Evolutionary conservation across 2,329 filamentous ascomycete species (phyloP).

Genomic region (Metarhizium album): DNA sequence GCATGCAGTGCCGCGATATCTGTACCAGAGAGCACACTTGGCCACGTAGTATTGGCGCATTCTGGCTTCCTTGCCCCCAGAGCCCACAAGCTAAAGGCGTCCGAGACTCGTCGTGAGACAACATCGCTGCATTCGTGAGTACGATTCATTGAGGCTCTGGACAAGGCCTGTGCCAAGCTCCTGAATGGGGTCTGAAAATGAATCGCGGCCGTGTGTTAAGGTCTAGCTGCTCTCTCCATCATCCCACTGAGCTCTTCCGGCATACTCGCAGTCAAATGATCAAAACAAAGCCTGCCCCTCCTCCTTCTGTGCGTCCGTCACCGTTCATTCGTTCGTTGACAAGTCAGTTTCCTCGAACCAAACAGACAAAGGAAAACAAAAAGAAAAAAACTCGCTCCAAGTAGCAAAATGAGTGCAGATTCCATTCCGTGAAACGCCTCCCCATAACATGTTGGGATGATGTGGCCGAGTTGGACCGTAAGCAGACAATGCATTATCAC

Average conservation of each 20-base stretch:
- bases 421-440: conserved; percentile 16
- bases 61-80: background rate
- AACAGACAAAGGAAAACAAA: background rate
- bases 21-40: background rate
- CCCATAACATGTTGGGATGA: conserved; percentile 1
- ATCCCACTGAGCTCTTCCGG: background rate
- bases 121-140: background rate
- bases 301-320: background rate
- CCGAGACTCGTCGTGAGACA: background rate
- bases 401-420: background rate
- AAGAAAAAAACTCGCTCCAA: background rate
- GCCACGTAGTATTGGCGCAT: background rate
- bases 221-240: background rate
- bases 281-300: background rate
- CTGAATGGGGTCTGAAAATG: background rate
- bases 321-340: background rate
- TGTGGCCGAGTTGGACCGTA: background rate
- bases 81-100: background rate
- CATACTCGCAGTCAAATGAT: background rate
- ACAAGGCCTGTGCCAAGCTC: background rate
- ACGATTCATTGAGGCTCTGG: background rate
- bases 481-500: background rate
- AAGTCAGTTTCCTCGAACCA: background rate
- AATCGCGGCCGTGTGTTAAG: background rate
- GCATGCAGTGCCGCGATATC: background rate